phyloP scores from a whole-genome alignment of 2,329 filamentous ascomycete genomes.

The Pyrenochaeta sp. region DNA sequence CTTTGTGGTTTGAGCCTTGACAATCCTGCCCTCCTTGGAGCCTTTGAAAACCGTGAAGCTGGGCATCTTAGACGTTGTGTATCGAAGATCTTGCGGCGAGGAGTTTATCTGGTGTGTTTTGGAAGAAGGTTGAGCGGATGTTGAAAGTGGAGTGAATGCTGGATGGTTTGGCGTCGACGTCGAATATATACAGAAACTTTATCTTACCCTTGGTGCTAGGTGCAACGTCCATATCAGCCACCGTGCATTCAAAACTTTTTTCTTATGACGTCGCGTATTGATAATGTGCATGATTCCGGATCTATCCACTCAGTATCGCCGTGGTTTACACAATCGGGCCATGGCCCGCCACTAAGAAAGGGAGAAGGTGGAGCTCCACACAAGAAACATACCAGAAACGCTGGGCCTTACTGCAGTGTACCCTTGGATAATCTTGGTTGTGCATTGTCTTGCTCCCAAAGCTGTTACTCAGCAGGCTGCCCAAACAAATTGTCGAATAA shows the following conservation, averaged over 20 bases:
- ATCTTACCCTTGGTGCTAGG: constrained; percentile 3
- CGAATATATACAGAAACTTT: constrained; percentile 18
- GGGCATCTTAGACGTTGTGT: constrained; percentile 37
- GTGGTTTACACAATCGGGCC: constrained; percentile 13
- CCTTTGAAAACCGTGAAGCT: constrained; percentile 71
- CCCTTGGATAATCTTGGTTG: too few species aligned
- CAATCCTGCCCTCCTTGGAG: constrained; percentile 63
- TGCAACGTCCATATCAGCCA: constrained; percentile 4
- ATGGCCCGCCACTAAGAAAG: constrained; percentile 21
- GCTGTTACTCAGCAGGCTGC: too few species aligned
- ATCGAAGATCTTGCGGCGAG: too few species aligned
- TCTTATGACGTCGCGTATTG: constrained; percentile 30
- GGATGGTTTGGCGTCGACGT: not conserved
- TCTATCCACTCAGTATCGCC: constrained; percentile 17
- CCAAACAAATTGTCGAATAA: too few species aligned
- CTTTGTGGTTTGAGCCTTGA: constrained; percentile 57
- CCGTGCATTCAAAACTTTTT: constrained; percentile 18
- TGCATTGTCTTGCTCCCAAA: too few species aligned
- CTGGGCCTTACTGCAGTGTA: too few species aligned
- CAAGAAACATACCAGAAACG: too few species aligned
- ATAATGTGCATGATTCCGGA: constrained; percentile 17
- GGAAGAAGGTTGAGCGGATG: constrained; percentile 3
- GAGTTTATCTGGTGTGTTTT: constrained; percentile 3
- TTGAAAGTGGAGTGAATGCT: not conserved
- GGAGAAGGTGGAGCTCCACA: not conserved